Evolutionary conservation across 441 rosid species (phyloP), one percentile per base, ranked within the genome.

Genomic region (Macaranga tanarius): DNA sequence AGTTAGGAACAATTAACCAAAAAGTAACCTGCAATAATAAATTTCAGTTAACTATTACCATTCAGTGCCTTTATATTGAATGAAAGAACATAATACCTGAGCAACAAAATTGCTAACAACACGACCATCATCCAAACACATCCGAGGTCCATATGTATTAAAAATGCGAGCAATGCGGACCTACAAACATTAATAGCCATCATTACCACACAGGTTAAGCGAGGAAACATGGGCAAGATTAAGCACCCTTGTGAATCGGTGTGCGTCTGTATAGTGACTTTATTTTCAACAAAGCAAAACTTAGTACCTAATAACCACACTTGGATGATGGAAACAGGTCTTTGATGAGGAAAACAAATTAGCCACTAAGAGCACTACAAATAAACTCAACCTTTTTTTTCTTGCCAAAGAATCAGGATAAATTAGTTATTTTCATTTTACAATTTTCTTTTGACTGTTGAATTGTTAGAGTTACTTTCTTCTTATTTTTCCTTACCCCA

Each of bases 41-140:
- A 62, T 45, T 56, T 65, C 28, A 61, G 19, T 2, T 38, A 13
- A 48, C 34, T 38, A 65, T 25, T 23, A 64, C 63, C 57, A 31
- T 71, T 73, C 48, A 70, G 47, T 20, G 67, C 58, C 57, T 31
- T 66, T 65, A 34, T 20, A 23, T 38, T 56, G 52, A 68, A 34
- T 34, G 7, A 56, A 28, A 65, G 67, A 80, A 63, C 50, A 54
- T 44, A 55, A 70, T 76, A 95, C 99, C 96, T 95, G 99, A 56
- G 99, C 97, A 74, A 95, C 97, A 80, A 95, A 91, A 80, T 95
- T 95, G 89, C 99, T 95, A 76, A 95, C 99, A 79, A 95, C 99
- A 61, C 98, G 99, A 13, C 99, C 99, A 81, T 95, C 99, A 83
- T 95, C 99, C 64, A 95, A 86, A 80, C 99, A 92, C 98, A 95